Evolutionary conservation across 163 green algal genomes (phyloP).

Genomic region (Chloroidium sp.): DNA sequence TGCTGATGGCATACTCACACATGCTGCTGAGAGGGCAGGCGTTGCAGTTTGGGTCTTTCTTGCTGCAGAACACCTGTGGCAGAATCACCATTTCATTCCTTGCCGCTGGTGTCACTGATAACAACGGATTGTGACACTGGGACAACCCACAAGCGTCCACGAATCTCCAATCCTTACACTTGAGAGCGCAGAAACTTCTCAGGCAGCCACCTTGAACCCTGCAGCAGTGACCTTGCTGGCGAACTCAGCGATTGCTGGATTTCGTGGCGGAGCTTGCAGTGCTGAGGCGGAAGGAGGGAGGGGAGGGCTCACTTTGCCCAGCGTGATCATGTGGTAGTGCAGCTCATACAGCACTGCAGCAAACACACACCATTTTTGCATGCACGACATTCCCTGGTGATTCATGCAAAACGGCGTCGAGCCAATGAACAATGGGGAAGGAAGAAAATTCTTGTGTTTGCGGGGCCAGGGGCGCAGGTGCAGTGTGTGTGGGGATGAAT

Average conservation of each 20-base stretch:
- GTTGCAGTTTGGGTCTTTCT: slow-evolving; percentile 61
- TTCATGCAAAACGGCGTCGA: no score
- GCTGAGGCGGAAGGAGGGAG: neutral
- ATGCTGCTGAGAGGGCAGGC: slow-evolving; percentile 51
- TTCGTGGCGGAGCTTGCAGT: no score
- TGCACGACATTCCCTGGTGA: neutral
- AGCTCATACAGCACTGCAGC: slow-evolving; percentile 71
- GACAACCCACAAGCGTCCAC: no score
- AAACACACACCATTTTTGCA: neutral
- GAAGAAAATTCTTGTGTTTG: no score
- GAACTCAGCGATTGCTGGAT: no score
- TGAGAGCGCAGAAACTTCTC: no score
- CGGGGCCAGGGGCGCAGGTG: no score
- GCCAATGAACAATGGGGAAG: no score
- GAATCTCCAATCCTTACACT: no score
- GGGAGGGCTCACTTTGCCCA: slow-evolving; percentile 60
- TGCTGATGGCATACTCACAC: slow-evolving; percentile 65
- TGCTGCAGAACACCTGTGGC: slow-evolving; percentile 66
- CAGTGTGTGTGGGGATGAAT: neutral
- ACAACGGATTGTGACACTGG: no score
- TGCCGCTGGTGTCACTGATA: neutral
- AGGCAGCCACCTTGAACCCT: no score
- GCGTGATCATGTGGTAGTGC: slow-evolving; percentile 86
- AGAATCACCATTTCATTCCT: neutral
- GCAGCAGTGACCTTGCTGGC: no score